A percentile compares a stretch with the other conserved stretches of the same genome.
Conservation (phyloP, 164 flowering plant genomes). For the Liriodendron chinense region DNA sequence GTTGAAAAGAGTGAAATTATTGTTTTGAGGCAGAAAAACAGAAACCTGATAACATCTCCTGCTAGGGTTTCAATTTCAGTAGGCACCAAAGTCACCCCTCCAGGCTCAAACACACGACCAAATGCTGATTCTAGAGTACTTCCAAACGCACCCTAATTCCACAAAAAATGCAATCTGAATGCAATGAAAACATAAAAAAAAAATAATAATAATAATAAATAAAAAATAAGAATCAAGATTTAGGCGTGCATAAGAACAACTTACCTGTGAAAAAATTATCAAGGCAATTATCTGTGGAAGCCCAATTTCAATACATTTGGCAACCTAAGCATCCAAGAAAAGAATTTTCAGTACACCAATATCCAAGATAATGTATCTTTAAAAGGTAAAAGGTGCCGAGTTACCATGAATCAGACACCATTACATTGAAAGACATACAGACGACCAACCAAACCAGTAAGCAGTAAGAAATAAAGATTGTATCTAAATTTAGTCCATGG, state of each 20-base stretch:
- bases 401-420: too few species aligned
- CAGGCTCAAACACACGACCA: neutral
- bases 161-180: too few species aligned
- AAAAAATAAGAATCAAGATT: too few species aligned
- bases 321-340: slow-evolving; percentile 44
- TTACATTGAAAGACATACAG: neutral
- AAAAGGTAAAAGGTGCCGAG: too few species aligned
- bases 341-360: neutral
- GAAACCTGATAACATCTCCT: neutral
- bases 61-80: neutral
- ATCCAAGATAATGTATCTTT: too few species aligned
- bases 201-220: too few species aligned
- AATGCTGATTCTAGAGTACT: neutral
- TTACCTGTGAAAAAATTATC: slow-evolving; percentile 76
- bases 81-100: neutral
- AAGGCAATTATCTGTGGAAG: slow-evolving; percentile 71
- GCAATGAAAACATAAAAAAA: too few species aligned
- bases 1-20: too few species aligned
- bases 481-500: neutral
- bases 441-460: neutral
- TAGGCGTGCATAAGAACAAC: neutral
- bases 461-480: neutral
- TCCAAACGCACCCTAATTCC: too few species aligned
- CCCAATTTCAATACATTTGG: slow-evolving; percentile 92
- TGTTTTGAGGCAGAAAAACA: too few species aligned